These are phyloP conservation scores for Scenedesmus sp. DNA, from an alignment of 163 green algal species.

Conservation along the genomic window DNA sequence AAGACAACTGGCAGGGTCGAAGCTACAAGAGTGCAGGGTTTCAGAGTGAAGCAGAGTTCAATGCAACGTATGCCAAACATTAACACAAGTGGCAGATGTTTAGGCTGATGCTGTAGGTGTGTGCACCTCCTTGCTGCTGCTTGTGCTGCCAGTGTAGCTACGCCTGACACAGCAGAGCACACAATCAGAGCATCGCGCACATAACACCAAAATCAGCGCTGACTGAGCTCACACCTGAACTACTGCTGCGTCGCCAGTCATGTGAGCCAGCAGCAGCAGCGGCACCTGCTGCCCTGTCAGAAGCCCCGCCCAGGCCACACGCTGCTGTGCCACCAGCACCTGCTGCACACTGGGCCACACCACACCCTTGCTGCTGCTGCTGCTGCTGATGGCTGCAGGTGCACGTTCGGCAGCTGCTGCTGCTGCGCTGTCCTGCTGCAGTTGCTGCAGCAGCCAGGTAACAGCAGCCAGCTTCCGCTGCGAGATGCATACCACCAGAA, in stretches of 20 bases:
- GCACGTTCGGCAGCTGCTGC: background rate
- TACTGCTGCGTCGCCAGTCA: background rate
- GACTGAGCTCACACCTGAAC: background rate
- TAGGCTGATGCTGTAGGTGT: too few relatives aligned
- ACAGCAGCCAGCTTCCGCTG: background rate
- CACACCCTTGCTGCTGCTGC: background rate
- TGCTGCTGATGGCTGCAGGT: background rate
- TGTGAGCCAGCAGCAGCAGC: constrained; percentile 9
- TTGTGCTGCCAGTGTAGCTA: too few relatives aligned
- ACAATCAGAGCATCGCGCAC: background rate
- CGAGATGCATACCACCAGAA: background rate
- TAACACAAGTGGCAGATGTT: too few relatives aligned
- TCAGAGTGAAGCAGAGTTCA: too few relatives aligned
- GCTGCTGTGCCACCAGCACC: constrained; percentile 2
- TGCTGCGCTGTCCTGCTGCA: background rate
- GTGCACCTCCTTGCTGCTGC: too few relatives aligned
- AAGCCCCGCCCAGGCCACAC: background rate
- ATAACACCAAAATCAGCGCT: too few relatives aligned
- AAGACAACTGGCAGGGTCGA: too few relatives aligned
- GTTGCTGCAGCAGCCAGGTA: background rate
- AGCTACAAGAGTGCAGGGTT: too few relatives aligned
- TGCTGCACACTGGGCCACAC: background rate
- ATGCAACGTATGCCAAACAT: too few relatives aligned
- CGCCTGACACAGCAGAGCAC: background rate
- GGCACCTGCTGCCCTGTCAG: constrained; percentile 5